Evolutionary conservation across 1,284 basidiomycete genomes (phyloP).

Genomic region (Phlebopus sp.): DNA sequence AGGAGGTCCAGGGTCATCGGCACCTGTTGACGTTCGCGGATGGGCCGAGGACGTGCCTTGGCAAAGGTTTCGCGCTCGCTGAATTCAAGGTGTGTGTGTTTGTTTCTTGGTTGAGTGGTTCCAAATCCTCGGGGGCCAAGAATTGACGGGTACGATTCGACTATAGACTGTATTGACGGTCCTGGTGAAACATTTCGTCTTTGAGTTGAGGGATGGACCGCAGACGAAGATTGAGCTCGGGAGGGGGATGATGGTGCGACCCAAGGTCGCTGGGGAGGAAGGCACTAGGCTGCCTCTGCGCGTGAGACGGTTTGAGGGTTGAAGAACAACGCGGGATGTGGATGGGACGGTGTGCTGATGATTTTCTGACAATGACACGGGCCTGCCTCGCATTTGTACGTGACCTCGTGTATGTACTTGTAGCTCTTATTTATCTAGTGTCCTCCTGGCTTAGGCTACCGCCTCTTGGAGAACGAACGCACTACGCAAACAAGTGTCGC

Average conservation of each 20-base stretch:
- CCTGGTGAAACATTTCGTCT: slow-evolving; percentile 44
- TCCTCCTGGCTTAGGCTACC: no score
- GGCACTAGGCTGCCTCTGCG: slow-evolving; percentile 41
- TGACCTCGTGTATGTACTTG: no score
- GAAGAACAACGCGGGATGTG: no score
- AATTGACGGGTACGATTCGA: no score
- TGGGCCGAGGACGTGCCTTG: slow-evolving; percentile 31
- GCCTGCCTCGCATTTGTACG: no score
- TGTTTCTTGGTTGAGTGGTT: no score
- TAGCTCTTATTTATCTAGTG: no score
- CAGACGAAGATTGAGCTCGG: slow-evolving; percentile 37
- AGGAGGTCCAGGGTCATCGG: slow-evolving; percentile 25
- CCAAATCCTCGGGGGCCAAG: no score
- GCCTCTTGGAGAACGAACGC: no score
- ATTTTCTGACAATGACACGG: no score
- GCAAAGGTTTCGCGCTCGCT: slow-evolving; percentile 30
- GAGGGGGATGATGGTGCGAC: slow-evolving; percentile 39
- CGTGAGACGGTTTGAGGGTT: slow-evolving; percentile 21
- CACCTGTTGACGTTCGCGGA: slow-evolving; percentile 32
- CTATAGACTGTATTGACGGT: slow-evolving; percentile 44
- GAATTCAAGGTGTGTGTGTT: slow-evolving; percentile 31
- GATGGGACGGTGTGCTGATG: no score
- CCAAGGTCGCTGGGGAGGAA: slow-evolving; percentile 41
- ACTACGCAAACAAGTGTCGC: no score
- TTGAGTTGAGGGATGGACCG: slow-evolving; percentile 42